Evolutionary conservation across 805 yeast species (phyloP), one percentile per base, ranked within the genome.

Genomic region (Kazachstania africana): DNA sequence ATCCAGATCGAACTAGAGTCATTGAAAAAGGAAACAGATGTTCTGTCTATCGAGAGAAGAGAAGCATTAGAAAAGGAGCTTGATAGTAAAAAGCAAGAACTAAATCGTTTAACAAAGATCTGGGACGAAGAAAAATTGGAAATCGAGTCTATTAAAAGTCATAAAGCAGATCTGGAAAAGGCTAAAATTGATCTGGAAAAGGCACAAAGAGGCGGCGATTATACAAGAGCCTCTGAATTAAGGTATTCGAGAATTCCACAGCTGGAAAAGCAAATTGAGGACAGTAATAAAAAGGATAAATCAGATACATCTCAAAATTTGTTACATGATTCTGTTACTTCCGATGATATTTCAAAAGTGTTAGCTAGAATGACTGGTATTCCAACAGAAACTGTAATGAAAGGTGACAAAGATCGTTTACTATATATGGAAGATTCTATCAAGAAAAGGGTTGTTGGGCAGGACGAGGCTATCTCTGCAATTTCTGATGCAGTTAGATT

Each of bases 321-420:
- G 35, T 40, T 43, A 13, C 97, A 88, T 56, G 98, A 91, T 43
- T 74, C 94, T 0, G 97, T 88, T 4, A 81, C 95, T 0, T 70
- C 94, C 2, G 94, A 87, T 42, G 98, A 88, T 56, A 91, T 88
- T 43, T 93, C 96, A 0, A 68, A 75, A 38, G 98, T 88, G 5
- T 80, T 88, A 9, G 78, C 94, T 10, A 76, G 84, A 42, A 85
- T 91, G 79, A 88, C 98, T 0, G 97, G 97, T 24, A 85, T 88
- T 27, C 98, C 98, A 5, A 82, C 83, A 16, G 83, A 77, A 44
- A 81, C 85, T 20, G 73, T 88, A 43, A 68, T 91, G 77, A 81
- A 81, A 55, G 96, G 96, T 29, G 98, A 88, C 52, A 84, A 83
- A 59, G 96, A 88, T 51, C 78, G 87, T 53, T 66, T 88, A 32